Conservation (phyloP, 2,329 filamentous ascomycete genomes). For the Botrytis porri region DNA sequence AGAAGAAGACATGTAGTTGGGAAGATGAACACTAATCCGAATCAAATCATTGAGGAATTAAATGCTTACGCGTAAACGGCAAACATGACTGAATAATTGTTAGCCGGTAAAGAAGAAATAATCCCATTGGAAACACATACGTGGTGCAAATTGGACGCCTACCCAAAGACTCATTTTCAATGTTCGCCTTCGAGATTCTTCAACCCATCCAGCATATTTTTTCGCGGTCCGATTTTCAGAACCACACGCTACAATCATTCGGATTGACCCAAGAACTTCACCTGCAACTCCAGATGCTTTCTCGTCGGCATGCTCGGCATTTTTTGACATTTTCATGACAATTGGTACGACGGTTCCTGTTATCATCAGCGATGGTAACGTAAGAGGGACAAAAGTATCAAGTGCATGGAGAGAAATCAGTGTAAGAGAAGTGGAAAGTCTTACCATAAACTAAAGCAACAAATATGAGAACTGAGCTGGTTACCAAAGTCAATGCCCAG, state of each 20-base stretch:
- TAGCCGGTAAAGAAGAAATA: not conserved
- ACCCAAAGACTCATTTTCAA: slow-evolving; percentile 50
- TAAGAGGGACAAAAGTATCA: not conserved
- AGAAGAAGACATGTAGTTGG: not conserved
- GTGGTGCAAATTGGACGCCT: slow-evolving; percentile 50
- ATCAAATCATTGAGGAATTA: not conserved
- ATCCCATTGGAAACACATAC: slow-evolving; percentile 21
- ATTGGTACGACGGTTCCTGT: slow-evolving; percentile 48
- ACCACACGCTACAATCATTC: slow-evolving; percentile 62
- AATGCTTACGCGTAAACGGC: slow-evolving; percentile 34
- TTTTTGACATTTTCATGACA: slow-evolving; percentile 50
- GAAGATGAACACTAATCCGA: not conserved
- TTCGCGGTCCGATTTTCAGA: slow-evolving; percentile 54
- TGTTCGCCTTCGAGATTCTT: slow-evolving; percentile 51
- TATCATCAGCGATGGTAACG: not conserved
- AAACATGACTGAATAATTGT: slow-evolving; percentile 38
- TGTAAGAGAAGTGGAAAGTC: not conserved
- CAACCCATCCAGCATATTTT: slow-evolving; percentile 54
- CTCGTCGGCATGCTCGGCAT: slow-evolving; percentile 50
- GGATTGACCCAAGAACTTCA: slow-evolving; percentile 57
- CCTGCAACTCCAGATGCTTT: slow-evolving; percentile 59
- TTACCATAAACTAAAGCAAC: slow-evolving; percentile 48
- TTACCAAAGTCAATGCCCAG: slow-evolving; percentile 60
- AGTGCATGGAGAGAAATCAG: not conserved
- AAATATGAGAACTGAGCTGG: slow-evolving; percentile 54